Evolutionary conservation across 2,329 filamentous ascomycete genomes (phyloP).

Genomic region (Elsinoe fawcettii): DNA sequence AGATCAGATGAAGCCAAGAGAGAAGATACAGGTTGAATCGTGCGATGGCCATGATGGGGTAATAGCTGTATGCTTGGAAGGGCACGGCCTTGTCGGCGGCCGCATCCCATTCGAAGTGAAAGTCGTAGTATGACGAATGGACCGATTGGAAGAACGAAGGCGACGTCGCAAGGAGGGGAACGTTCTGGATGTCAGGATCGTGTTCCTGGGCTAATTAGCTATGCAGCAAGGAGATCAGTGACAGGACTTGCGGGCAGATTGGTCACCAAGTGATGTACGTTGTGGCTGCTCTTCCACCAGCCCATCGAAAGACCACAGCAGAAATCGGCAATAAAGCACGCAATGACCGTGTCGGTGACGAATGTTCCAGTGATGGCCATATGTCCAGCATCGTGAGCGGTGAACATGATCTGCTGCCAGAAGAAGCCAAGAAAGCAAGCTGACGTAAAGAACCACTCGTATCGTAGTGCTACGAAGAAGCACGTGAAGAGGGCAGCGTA

Average conservation of each 20-base stretch:
- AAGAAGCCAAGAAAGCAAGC: constrained; percentile 54
- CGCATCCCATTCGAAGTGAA: constrained; percentile 68
- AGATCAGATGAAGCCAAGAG: constrained; percentile 69
- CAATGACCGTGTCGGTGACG: constrained; percentile 51
- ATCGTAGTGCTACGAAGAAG: constrained; percentile 41
- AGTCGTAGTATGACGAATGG: constrained; percentile 75
- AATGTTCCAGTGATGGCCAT: constrained; percentile 56
- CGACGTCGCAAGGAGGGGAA: constrained; percentile 81
- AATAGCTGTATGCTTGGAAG: constrained; percentile 78
- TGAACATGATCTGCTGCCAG: constrained; percentile 64
- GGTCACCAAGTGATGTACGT: constrained; percentile 60
- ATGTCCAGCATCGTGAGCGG: constrained; percentile 58
- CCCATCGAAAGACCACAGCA: constrained; percentile 59
- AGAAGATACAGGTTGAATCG: constrained; percentile 82
- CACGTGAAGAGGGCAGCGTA: constrained; percentile 45
- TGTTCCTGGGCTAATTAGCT: constrained; percentile 25
- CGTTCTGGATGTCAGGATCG: constrained; percentile 45
- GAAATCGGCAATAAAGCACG: constrained; percentile 56
- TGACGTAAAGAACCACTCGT: constrained; percentile 51
- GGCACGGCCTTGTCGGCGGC: constrained; percentile 62
- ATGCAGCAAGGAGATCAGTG: not conserved
- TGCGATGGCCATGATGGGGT: constrained; percentile 69
- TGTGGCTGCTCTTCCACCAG: constrained; percentile 58
- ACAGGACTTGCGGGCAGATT: constrained; percentile 47
- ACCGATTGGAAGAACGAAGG: constrained; percentile 69